phyloP scores from a whole-genome alignment of 306 rosid genomes.

The Fragaria vesca region DNA sequence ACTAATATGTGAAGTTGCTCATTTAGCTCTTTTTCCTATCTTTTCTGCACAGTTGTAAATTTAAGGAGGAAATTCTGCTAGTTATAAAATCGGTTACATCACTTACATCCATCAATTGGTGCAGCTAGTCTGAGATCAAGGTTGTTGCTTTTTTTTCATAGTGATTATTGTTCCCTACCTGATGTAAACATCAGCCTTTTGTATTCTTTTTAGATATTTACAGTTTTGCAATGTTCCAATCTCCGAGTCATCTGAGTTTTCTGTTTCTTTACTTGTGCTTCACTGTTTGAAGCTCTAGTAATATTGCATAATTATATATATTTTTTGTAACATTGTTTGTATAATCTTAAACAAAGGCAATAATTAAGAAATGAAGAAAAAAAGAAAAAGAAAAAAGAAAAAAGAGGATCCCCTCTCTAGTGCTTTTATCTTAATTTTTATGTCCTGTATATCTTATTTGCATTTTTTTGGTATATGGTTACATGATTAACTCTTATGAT shows the following conservation, averaged over 20 bases:
- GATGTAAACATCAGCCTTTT: constrained; percentile 13
- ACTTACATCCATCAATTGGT: constrained; percentile 24
- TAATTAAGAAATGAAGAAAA: not conserved
- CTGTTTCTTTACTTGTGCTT: not conserved
- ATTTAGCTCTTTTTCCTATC: not conserved
- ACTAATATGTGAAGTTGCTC: constrained; percentile 28
- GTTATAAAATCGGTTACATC: not conserved
- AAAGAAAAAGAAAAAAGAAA: too few species aligned
- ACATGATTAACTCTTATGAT: not conserved
- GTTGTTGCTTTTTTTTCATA: constrained; percentile 1
- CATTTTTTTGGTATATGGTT: not conserved
- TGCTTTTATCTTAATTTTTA: not conserved
- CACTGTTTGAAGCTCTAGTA: constrained; percentile 5
- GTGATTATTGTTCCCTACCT: not conserved
- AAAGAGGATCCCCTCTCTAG: not conserved
- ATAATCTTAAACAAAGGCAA: not conserved
- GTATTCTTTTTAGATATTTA: not conserved
- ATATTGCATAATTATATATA: not conserved
- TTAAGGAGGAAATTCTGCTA: constrained; percentile 27
- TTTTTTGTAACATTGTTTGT: constrained; percentile 14
- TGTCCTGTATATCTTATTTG: not conserved
- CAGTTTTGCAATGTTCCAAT: not conserved
- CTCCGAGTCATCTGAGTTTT: not conserved
- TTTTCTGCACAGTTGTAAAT: constrained; percentile 36
- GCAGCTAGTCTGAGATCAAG: constrained; percentile 29